Conservation (phyloP, 202 grass and related monocot genomes). For the Carex arenaria region DNA sequence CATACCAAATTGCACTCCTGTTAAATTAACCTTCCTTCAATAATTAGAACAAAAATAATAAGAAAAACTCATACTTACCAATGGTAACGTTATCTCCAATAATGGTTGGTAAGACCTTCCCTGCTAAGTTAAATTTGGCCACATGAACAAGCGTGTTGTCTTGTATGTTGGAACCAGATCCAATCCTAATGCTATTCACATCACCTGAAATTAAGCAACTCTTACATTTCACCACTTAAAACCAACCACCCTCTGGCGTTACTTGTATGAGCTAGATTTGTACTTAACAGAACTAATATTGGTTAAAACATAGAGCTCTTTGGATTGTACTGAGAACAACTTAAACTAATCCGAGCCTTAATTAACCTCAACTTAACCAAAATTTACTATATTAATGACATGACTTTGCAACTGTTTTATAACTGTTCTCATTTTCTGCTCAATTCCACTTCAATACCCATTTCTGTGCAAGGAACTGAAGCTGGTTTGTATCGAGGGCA, state of each 20-base stretch:
- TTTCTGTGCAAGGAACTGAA: not conserved
- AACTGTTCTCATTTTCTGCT: not conserved
- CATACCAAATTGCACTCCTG: not conserved
- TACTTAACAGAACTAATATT: not conserved
- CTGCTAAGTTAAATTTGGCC: conserved; percentile 57
- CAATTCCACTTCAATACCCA: not conserved
- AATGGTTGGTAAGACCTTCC: conserved; percentile 83
- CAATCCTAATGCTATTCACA: conserved; percentile 83
- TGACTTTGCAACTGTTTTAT: not conserved
- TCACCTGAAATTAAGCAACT: conserved; percentile 51
- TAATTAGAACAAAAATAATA: not conserved
- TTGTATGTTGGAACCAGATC: conserved; percentile 92
- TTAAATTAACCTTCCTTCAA: not conserved
- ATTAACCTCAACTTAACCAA: not conserved
- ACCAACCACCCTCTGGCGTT: not conserved
- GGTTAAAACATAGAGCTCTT: not conserved
- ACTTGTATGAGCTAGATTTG: not conserved
- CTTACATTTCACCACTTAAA: not conserved
- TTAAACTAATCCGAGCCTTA: not conserved
- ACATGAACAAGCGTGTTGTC: conserved; percentile 95
- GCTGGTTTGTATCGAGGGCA: not conserved
- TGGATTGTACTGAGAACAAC: not conserved
- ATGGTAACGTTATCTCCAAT: conserved; percentile 84
- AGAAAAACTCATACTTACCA: conserved; percentile 33
- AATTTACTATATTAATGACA: not conserved